Percentiles rank a stretch among this genome's conserved stretches.
Conservation (phyloP, 805 yeast species). For the Naumovozyma dairenensis region DNA sequence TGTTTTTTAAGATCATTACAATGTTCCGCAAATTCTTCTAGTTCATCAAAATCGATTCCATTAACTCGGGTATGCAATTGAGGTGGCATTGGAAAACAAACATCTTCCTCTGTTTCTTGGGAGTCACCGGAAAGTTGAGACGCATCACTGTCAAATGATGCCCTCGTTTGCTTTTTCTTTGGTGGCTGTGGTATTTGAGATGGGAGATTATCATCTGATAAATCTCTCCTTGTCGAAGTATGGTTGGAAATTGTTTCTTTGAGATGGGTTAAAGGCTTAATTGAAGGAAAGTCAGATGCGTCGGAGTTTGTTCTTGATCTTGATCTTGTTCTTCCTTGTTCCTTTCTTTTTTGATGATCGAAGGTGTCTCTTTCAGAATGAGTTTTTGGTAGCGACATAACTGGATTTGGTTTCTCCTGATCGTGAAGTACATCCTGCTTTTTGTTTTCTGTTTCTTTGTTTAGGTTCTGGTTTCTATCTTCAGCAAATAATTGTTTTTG, state of each 20-base stretch:
- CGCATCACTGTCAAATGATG: slow-evolving; percentile 48
- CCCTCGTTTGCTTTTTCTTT: slow-evolving; percentile 12
- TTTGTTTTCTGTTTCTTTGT: no score
- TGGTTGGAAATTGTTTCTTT: not conserved
- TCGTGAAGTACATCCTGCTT: no score
- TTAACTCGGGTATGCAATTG: slow-evolving; percentile 46
- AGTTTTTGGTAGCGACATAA: no score
- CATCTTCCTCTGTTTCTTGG: slow-evolving; percentile 94
- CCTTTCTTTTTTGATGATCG: no score
- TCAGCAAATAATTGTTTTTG: slow-evolving; percentile 31
- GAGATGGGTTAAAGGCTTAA: not conserved
- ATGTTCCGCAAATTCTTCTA: slow-evolving; percentile 68
- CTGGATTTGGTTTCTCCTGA: no score
- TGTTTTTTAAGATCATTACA: slow-evolving; percentile 41
- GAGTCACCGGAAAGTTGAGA: slow-evolving; percentile 69
- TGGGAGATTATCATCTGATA: slow-evolving; percentile 11
- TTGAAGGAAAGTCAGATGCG: slow-evolving; percentile 6
- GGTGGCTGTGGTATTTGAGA: no score
- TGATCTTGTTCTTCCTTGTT: slow-evolving; percentile 17
- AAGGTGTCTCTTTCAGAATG: no score
- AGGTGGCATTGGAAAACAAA: slow-evolving; percentile 86
- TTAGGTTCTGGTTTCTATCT: not conserved
- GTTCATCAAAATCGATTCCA: slow-evolving; percentile 86
- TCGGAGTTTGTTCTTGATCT: slow-evolving; percentile 8
- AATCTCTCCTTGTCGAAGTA: not conserved